These are phyloP conservation scores for Royoungia palumana DNA, from an alignment of 768 basidiomycete genomes.

Conservation along the genomic window DNA sequence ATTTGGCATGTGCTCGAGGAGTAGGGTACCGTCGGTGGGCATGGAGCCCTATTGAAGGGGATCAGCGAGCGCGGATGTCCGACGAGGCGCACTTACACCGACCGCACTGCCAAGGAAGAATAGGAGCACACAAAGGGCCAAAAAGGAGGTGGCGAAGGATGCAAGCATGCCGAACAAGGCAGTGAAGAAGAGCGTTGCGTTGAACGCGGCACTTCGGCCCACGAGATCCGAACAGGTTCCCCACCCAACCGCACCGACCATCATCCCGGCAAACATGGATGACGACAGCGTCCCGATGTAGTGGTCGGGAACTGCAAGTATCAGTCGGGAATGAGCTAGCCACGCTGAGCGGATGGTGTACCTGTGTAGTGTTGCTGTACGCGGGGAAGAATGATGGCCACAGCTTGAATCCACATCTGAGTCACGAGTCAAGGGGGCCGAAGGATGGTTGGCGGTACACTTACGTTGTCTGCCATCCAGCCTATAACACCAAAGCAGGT, in stretches of 20 bases:
- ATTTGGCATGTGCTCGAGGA: conserved; percentile 90
- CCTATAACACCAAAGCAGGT: conserved; percentile 42
- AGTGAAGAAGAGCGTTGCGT: conserved; percentile 87
- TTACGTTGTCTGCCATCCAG: conserved; percentile 92
- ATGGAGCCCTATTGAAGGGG: conserved; percentile 69
- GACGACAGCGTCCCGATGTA: conserved; percentile 82
- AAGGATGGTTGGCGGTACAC: conserved; percentile 14
- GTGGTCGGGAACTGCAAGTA: conserved; percentile 58
- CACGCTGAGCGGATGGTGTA: conserved; percentile 28
- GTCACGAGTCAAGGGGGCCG: conserved; percentile 25
- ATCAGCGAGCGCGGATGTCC: background rate
- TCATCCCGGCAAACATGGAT: conserved; percentile 95
- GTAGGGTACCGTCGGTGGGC: conserved; percentile 94
- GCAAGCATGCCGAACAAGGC: conserved; percentile 82
- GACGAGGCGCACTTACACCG: conserved; percentile 56
- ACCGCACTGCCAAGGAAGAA: conserved; percentile 93
- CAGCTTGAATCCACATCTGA: conserved; percentile 92
- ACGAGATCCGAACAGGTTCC: conserved; percentile 89
- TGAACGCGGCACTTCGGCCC: conserved; percentile 89
- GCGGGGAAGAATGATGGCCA: conserved; percentile 93
- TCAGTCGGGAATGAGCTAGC: conserved; percentile 15
- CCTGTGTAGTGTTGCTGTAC: conserved; percentile 88
- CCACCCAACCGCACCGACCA: conserved; percentile 91
- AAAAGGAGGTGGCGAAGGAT: conserved; percentile 69
- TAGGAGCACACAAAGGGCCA: conserved; percentile 65